Conservation (phyloP, 208 protist genomes). For the Acanthamoeba royreba region DNA sequence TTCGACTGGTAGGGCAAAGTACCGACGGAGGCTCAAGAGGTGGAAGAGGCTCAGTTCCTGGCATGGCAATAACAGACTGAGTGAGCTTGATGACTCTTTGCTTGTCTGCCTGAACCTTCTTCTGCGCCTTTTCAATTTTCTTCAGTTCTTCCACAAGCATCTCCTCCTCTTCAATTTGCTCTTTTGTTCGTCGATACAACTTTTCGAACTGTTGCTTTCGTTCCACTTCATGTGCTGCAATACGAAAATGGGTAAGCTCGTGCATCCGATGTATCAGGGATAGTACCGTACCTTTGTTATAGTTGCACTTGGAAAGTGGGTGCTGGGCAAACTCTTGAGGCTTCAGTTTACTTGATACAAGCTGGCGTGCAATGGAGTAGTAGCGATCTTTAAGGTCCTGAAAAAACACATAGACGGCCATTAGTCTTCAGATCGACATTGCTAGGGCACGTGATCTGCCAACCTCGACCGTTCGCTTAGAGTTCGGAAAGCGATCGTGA, state of each 20-base stretch:
- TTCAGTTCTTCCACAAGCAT: not conserved
- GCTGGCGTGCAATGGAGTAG: not conserved
- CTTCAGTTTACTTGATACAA: not conserved
- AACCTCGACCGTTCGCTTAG: not conserved
- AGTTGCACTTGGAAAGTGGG: not conserved
- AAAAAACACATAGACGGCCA: not conserved
- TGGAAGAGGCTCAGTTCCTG: not conserved
- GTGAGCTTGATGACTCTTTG: not conserved
- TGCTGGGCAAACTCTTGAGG: not conserved
- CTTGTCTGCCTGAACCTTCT: not conserved
- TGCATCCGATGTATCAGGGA: not conserved
- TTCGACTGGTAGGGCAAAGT: no score
- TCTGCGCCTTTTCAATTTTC: not conserved
- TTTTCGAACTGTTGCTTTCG: not conserved
- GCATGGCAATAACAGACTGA: not conserved
- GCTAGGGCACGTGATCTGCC: not conserved
- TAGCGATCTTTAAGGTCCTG: slow-evolving; percentile 34
- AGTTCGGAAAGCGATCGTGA: slow-evolving; percentile 29
- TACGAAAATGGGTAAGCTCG: not conserved
- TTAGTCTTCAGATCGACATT: not conserved
- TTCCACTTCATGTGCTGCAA: not conserved
- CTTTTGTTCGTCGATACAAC: not conserved
- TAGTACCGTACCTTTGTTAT: not conserved
- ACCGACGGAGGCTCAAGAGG: not conserved
- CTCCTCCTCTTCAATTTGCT: not conserved